These are phyloP conservation scores for Leishmania tarentolae DNA, from an alignment of 208 protist genomes.

Conservation along the genomic window DNA sequence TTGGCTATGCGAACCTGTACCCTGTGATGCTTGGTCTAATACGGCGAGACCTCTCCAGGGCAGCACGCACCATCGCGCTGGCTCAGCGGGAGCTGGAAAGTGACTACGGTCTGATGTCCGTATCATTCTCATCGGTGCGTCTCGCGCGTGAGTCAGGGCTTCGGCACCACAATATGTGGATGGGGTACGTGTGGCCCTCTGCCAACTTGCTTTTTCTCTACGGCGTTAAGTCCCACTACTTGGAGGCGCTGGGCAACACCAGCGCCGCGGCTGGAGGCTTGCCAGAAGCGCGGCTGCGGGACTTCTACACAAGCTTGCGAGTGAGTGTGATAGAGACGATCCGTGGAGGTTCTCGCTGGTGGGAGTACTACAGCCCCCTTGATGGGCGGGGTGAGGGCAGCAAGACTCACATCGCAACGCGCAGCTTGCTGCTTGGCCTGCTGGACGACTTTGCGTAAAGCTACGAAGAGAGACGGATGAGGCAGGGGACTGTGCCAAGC, in stretches of 20 bases:
- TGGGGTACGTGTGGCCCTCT: conserved; percentile 72
- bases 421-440: conserved; percentile 51
- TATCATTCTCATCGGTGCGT: conserved; percentile 65
- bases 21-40: conserved; percentile 72
- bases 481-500: not conserved
- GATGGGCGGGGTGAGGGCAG: conserved; percentile 66
- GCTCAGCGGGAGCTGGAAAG: conserved; percentile 54
- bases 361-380: conserved; percentile 78
- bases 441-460: conserved; percentile 61
- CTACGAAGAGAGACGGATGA: not conserved
- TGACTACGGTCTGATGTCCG: conserved; percentile 74
- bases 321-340: conserved; percentile 44
- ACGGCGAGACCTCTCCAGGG: conserved; percentile 38
- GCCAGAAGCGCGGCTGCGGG: conserved; percentile 11
- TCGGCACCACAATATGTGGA: conserved; percentile 69
- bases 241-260: conserved; percentile 27
- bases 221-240: conserved; percentile 66
- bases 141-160: conserved; percentile 48
- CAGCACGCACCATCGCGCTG: conserved; percentile 46
- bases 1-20: conserved; percentile 80
- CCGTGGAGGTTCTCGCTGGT: conserved; percentile 46
- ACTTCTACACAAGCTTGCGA: conserved; percentile 57
- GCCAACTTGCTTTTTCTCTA: conserved; percentile 68
- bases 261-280: conserved; percentile 2
- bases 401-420: conserved; percentile 76